Percentiles rank a stretch among this genome's conserved stretches.
Evolutionary conservation across 495 filamentous ascomycete species (phyloP).

Genomic region (Cudoniella acicularis): DNA sequence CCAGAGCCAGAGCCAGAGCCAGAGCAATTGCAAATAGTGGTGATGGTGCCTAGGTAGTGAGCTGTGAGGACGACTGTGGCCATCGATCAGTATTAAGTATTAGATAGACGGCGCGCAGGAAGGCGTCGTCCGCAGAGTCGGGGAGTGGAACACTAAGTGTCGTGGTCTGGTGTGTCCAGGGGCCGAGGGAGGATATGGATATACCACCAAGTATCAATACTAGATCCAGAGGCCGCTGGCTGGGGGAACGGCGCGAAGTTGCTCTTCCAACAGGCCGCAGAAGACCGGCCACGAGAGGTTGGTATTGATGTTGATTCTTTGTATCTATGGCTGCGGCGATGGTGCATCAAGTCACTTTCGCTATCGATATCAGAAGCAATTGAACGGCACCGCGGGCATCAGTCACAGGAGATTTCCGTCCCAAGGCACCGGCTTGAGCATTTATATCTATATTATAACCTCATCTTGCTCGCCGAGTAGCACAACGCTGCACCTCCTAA

Average conservation of each 20-base stretch:
- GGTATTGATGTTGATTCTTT: background rate
- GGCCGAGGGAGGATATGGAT: background rate
- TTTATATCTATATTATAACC: background rate
- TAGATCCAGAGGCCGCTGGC: background rate
- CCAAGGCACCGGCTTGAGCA: background rate
- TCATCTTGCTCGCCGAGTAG: background rate
- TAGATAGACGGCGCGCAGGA: background rate
- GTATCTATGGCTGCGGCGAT: background rate
- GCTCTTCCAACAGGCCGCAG: background rate
- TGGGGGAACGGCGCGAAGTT: background rate
- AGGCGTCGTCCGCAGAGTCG: background rate
- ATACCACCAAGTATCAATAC: background rate
- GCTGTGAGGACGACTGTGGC: background rate
- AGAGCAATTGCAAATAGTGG: background rate
- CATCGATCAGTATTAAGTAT: background rate
- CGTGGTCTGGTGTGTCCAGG: background rate
- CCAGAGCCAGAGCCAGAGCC: too few species aligned
- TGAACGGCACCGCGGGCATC: background rate
- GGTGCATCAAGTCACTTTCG: background rate
- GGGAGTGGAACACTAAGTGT: slow-evolving; percentile 3
- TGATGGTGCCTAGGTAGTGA: background rate
- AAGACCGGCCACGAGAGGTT: background rate
- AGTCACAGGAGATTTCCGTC: background rate
- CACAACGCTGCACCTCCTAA: background rate
- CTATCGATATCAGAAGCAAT: background rate